Evolutionary conservation across 768 basidiomycete genomes (phyloP).

Genomic region (Pholiota microspora): DNA sequence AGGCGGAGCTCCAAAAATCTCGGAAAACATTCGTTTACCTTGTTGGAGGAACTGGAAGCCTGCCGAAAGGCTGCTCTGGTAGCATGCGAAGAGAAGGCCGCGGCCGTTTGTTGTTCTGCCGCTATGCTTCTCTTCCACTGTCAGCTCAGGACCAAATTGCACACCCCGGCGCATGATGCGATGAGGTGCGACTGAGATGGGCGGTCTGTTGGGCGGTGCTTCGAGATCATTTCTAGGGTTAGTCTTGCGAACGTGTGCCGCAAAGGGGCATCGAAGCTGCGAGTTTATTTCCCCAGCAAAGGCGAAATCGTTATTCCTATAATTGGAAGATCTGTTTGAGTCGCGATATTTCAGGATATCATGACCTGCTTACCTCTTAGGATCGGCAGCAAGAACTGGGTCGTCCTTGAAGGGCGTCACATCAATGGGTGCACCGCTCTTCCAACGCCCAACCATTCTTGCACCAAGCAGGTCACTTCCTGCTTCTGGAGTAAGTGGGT

Average conservation of each 20-base stretch:
- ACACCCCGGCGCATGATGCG: slow-evolving; percentile 47
- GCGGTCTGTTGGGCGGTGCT: slow-evolving; percentile 6
- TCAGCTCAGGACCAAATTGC: slow-evolving; percentile 50
- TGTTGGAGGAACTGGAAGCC: slow-evolving; percentile 41
- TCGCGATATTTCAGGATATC: neutral
- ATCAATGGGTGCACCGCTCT: slow-evolving; percentile 49
- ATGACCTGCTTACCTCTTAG: slow-evolving; percentile 23
- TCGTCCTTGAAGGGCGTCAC: slow-evolving; percentile 40
- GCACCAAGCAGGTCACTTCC: slow-evolving; percentile 34
- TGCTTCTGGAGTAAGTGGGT: slow-evolving; percentile 28
- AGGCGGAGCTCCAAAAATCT: too few relatives aligned
- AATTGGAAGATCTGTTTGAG: neutral
- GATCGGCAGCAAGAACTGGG: slow-evolving; percentile 29
- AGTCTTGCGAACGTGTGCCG: slow-evolving; percentile 45
- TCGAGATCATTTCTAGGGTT: slow-evolving; percentile 42
- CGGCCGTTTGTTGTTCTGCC: slow-evolving; percentile 43
- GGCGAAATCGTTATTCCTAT: slow-evolving; percentile 41
- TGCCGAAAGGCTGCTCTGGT: slow-evolving; percentile 36
- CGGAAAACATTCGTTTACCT: slow-evolving; percentile 17
- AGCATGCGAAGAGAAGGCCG: slow-evolving; percentile 43
- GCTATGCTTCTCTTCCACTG: slow-evolving; percentile 28
- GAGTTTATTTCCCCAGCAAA: slow-evolving; percentile 30
- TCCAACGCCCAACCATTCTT: slow-evolving; percentile 50
- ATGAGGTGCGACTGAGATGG: slow-evolving; percentile 23
- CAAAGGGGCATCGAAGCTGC: slow-evolving; percentile 42